phyloP scores from a whole-genome alignment of 345 rosid genomes.

The Pugionium cornutum region DNA sequence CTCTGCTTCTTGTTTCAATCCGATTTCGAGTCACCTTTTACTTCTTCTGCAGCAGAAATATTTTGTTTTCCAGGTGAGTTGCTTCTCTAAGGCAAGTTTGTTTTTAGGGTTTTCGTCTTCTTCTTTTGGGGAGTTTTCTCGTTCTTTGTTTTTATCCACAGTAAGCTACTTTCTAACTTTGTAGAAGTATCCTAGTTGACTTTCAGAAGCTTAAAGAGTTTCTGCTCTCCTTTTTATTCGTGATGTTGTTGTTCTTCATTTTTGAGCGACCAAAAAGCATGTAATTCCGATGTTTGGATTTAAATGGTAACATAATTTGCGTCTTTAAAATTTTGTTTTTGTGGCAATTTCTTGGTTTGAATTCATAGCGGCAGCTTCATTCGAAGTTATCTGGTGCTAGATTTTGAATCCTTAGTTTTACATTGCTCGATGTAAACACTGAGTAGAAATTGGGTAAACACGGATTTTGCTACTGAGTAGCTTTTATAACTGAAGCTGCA shows the following conservation, averaged over 20 bases:
- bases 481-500: neutral
- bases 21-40: slow-evolving; percentile 11
- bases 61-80: slow-evolving; percentile 28
- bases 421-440: slow-evolving; percentile 1
- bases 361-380: slow-evolving; percentile 16
- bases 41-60: neutral
- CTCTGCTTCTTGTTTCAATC: slow-evolving; percentile 34
- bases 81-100: slow-evolving; percentile 1
- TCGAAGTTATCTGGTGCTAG: neutral
- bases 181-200: slow-evolving; percentile 38
- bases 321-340: slow-evolving; percentile 20
- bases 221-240: neutral
- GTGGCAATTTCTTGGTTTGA: neutral
- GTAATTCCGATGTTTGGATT: slow-evolving; percentile 16
- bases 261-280: neutral
- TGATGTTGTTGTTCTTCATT: too few relatives aligned
- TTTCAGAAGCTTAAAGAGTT: slow-evolving; percentile 13
- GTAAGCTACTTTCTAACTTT: slow-evolving; percentile 28
- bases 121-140: neutral
- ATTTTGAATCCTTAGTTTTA: slow-evolving; percentile 10
- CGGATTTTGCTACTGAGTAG: slow-evolving; percentile 9
- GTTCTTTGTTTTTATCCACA: slow-evolving; percentile 15
- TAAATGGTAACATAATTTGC: neutral
- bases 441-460: slow-evolving; percentile 24
- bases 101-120: slow-evolving; percentile 26